These are phyloP conservation scores for Fragosphaeria purpurea DNA, from an alignment of 2,329 filamentous ascomycete species.

Conservation along the genomic window DNA sequence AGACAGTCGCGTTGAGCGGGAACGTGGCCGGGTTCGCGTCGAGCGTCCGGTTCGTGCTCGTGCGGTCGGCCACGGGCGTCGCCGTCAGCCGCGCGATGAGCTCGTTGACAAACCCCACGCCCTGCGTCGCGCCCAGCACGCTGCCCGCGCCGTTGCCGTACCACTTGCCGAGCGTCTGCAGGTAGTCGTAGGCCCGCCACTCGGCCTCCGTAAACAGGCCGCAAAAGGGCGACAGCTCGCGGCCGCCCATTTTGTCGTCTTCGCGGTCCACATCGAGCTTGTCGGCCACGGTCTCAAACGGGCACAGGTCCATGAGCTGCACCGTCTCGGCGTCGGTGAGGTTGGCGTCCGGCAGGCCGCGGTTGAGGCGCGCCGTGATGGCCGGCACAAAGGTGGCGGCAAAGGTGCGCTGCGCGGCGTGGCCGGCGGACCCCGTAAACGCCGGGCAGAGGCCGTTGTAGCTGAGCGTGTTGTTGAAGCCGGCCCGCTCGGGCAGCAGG, in stretches of 20 bases:
- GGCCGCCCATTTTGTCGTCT: slow-evolving; percentile 19
- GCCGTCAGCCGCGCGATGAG: slow-evolving; percentile 70
- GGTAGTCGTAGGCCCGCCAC: slow-evolving; percentile 75
- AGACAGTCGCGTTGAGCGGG: slow-evolving; percentile 57
- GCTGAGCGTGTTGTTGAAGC: slow-evolving; percentile 72
- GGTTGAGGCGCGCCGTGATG: slow-evolving; percentile 61
- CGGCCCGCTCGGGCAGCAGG: slow-evolving; percentile 57
- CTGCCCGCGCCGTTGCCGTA: slow-evolving; percentile 74
- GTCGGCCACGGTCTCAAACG: slow-evolving; percentile 69
- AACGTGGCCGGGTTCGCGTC: slow-evolving; percentile 60
- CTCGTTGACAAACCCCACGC: slow-evolving; percentile 81
- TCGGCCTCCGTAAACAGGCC: slow-evolving; percentile 60
- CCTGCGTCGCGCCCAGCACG: slow-evolving; percentile 70
- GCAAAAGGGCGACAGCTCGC: slow-evolving; percentile 59
- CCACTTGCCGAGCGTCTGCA: slow-evolving; percentile 70
- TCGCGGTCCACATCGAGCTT: too few relatives aligned
- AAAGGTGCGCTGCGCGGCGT: slow-evolving; percentile 47
- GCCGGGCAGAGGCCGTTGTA: slow-evolving; percentile 56
- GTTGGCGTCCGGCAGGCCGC: slow-evolving; percentile 56
- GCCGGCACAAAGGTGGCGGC: slow-evolving; percentile 52
- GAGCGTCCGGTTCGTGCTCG: slow-evolving; percentile 68
- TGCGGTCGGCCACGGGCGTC: slow-evolving; percentile 58
- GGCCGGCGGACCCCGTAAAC: slow-evolving; percentile 52
- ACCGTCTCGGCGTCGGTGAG: slow-evolving; percentile 54
- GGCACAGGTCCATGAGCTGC: slow-evolving; percentile 79